A percentile compares a stretch with the other conserved stretches of the same genome.
These are phyloP conservation scores for Meyerozyma guilliermondii DNA, from an alignment of 1,139 yeast genomes.

Conservation along the genomic window DNA sequence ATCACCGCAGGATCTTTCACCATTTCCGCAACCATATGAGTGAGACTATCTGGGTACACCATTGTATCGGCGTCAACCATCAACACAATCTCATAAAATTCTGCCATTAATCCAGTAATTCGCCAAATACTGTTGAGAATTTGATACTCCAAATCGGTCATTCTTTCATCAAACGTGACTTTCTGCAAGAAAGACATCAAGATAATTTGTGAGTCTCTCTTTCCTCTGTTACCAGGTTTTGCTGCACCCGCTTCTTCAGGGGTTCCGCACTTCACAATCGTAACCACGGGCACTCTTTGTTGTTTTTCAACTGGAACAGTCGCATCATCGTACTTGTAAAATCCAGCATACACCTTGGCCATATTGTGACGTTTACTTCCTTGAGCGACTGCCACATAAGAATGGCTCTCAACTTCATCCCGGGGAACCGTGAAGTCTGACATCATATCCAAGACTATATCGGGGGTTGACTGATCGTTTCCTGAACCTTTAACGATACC, in stretches of 20 bases:
- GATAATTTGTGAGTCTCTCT: conserved; percentile 93
- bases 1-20: conserved; percentile 83
- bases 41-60: conserved; percentile 83
- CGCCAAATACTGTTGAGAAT: conserved; percentile 76
- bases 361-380: conserved; percentile 92
- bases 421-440: conserved; percentile 67
- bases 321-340: conserved; percentile 70
- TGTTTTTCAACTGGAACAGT: conserved; percentile 78
- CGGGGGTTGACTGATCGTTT: conserved; percentile 81
- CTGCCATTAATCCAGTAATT: conserved; percentile 84
- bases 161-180: conserved; percentile 91
- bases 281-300: conserved; percentile 80
- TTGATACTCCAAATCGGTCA: conserved; percentile 90
- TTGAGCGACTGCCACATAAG: conserved; percentile 92
- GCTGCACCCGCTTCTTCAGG: conserved; percentile 71
- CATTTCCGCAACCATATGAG: conserved; percentile 93
- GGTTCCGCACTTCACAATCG: conserved; percentile 90
- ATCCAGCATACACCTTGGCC: conserved; percentile 95
- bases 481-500: conserved; percentile 95
- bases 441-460: conserved; percentile 83
- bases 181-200: conserved; percentile 90
- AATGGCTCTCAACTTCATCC: conserved; percentile 71
- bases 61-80: conserved; percentile 98
- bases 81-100: conserved; percentile 74
- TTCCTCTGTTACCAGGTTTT: conserved; percentile 98